Evolutionary conservation across 495 filamentous ascomycete genomes (phyloP), one percentile per base, ranked within the genome.

Genomic region (Sporormia fimetaria): DNA sequence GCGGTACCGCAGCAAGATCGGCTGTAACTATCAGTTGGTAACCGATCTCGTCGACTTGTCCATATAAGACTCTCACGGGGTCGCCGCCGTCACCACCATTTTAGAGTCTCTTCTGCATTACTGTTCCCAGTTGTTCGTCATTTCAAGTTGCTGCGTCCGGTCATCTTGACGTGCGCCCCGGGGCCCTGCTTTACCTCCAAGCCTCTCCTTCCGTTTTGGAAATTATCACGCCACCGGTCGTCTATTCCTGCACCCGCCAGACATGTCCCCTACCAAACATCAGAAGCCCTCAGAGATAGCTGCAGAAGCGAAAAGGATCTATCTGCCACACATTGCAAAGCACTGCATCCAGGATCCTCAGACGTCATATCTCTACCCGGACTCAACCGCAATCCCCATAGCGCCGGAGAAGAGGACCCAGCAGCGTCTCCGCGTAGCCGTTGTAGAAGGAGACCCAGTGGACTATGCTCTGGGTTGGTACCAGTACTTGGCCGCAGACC

Each of bases 251-350:
- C n/a, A n/a, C n/a, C n/a, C n/a, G n/a, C n/a, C n/a, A n/a, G n/a
- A 12, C 22, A 80, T 81, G 76, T 75, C 76, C 52, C 65, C 58
- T 25, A 60, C 68, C 26, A 75, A 73, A 56, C 70, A n/a, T n/a
- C n/a, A 70, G 24, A 80, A 78, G 63, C 75, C 78, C 12, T 75
- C 75, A 15, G 78, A 83, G 34, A 75, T 83, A 23, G 78, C 78
- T 25, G 68, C 74, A 2, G 76, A 83, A 57, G 74, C 78, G 18
- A 81, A 81, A 60, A 71, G 63, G 49, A 62, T 63, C 14, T 80
- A 71, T 52, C 74, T 80, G 22, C 76, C 76, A 2, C 59, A 67
- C 37, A 73, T 81, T 42, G 66, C 62, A 44, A 56, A 64, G 7
- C 61, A 69, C 33, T 73, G 66, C 49, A 61, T 63, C 55, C 66